These are phyloP conservation scores for Penicillium sp. DNA, from an alignment of 2,329 filamentous ascomycete species.

Conservation along the genomic window DNA sequence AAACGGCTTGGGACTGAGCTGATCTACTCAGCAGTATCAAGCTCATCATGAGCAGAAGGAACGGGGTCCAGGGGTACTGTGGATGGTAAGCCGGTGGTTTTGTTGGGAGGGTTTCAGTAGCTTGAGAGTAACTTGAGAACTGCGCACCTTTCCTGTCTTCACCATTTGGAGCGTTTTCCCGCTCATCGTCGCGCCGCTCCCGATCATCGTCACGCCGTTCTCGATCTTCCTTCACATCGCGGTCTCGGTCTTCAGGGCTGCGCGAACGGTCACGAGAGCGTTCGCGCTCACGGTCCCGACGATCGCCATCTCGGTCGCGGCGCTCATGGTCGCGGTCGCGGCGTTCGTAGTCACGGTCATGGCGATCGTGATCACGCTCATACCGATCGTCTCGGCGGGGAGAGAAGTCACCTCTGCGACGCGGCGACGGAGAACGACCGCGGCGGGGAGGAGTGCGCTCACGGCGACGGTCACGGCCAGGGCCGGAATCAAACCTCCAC, in stretches of 20 bases:
- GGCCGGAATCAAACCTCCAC: constrained; percentile 96
- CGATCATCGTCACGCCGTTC: constrained; percentile 61
- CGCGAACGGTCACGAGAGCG: constrained; percentile 30
- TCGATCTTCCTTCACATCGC: constrained; percentile 26
- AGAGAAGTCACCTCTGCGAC: constrained; percentile 72
- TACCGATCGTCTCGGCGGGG: constrained; percentile 87
- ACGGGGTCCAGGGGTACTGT: constrained; percentile 71
- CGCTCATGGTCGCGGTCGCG: constrained; percentile 73
- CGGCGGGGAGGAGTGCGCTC: constrained; percentile 79
- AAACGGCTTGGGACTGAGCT: constrained; percentile 23
- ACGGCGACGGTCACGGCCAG: constrained; percentile 71
- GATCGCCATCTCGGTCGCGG: constrained; percentile 48
- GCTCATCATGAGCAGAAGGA: constrained; percentile 84
- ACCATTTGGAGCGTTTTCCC: constrained; percentile 78
- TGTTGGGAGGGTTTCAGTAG: background rate
- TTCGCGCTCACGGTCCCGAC: constrained; percentile 53
- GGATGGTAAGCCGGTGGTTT: constrained; percentile 21
- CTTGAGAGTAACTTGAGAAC: background rate
- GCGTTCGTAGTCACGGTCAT: constrained; percentile 76
- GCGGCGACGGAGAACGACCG: constrained; percentile 63
- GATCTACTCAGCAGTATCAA: constrained; percentile 85
- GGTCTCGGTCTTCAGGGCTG: constrained; percentile 29
- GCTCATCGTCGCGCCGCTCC: constrained; percentile 71
- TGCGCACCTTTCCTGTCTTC: constrained; percentile 84
- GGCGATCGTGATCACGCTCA: constrained; percentile 70